Percentiles rank a stretch among this genome's conserved stretches.
Evolutionary conservation across 2,329 filamentous ascomycete genomes (phyloP).

Genomic region (Pseudogymnoascus sp.): DNA sequence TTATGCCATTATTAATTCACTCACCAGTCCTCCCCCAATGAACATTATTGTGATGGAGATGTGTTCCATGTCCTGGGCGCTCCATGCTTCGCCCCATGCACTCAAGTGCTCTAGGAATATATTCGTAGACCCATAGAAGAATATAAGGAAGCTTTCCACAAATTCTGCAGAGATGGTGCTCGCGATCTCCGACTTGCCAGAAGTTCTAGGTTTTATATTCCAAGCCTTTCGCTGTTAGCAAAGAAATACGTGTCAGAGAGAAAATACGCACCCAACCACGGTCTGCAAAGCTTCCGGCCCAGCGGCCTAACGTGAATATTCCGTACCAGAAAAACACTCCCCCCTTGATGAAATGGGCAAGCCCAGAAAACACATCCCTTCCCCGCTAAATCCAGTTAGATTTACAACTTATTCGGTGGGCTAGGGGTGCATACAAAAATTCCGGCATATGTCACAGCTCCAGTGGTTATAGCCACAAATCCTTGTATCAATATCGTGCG

Average conservation of each 20-base stretch:
- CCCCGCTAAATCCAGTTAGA: constrained; percentile 47
- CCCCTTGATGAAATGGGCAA: constrained; percentile 88
- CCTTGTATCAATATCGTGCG: constrained; percentile 71
- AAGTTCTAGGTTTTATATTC: constrained; percentile 64
- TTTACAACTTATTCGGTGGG: not conserved
- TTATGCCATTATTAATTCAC: constrained; percentile 26
- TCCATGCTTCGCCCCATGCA: constrained; percentile 64
- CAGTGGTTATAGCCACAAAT: constrained; percentile 64
- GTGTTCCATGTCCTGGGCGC: constrained; percentile 78
- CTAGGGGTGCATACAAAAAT: constrained; percentile 62
- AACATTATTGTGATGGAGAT: constrained; percentile 89
- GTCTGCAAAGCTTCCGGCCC: constrained; percentile 81
- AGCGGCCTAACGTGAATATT: constrained; percentile 74
- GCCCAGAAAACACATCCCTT: constrained; percentile 64
- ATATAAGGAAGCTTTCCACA: constrained; percentile 82
- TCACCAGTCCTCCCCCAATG: constrained; percentile 80
- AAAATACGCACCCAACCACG: constrained; percentile 66
- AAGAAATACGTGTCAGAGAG: constrained; percentile 31
- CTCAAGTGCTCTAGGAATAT: constrained; percentile 87
- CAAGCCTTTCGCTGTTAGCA: constrained; percentile 52
- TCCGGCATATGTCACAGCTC: constrained; percentile 69
- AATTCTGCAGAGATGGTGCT: constrained; percentile 73
- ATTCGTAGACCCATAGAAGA: constrained; percentile 81
- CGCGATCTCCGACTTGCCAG: constrained; percentile 49
- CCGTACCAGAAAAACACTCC: constrained; percentile 91